Percentiles rank a stretch among this genome's conserved stretches.
These are phyloP conservation scores for Hypholoma sublateritium DNA, from an alignment of 768 basidiomycete species.

Conservation along the genomic window DNA sequence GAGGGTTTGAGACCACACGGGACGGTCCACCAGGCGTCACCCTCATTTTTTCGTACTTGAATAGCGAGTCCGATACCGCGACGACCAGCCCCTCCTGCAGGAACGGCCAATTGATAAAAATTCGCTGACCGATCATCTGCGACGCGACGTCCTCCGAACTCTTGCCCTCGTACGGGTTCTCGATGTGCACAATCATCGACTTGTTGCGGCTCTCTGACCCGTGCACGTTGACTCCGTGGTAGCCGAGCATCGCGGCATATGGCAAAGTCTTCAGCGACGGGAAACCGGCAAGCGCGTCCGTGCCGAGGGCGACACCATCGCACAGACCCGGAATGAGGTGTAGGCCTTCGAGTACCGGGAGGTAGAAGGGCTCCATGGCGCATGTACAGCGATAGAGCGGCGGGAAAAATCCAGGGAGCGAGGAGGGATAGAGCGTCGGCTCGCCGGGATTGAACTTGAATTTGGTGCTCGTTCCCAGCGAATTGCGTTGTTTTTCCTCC, in stretches of 20 bases:
- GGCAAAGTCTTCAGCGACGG: conserved; percentile 92
- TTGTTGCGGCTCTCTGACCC: conserved; percentile 88
- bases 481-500: conserved; percentile 77
- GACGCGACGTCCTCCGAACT: conserved; percentile 74
- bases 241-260: conserved; percentile 70
- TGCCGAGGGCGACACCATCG: conserved; percentile 86
- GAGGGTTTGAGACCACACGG: conserved; percentile 71
- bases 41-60: conserved; percentile 77
- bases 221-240: conserved; percentile 93
- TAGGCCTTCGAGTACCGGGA: conserved; percentile 85
- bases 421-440: conserved; percentile 80
- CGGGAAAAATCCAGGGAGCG: conserved; percentile 94
- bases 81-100: conserved; percentile 88
- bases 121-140: conserved; percentile 72
- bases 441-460: conserved; percentile 71
- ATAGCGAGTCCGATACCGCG: conserved; percentile 81
- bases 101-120: conserved; percentile 92
- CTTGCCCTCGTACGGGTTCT: conserved; percentile 67
- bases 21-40: conserved; percentile 49
- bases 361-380: conserved; percentile 77
- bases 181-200: conserved; percentile 87
- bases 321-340: conserved; percentile 85
- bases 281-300: conserved; percentile 90
- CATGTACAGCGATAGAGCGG: conserved; percentile 79
- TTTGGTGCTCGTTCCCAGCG: conserved; percentile 74